Conservation (phyloP, 2,329 filamentous ascomycete genomes). For the Xylariomycetidae sp. region DNA sequence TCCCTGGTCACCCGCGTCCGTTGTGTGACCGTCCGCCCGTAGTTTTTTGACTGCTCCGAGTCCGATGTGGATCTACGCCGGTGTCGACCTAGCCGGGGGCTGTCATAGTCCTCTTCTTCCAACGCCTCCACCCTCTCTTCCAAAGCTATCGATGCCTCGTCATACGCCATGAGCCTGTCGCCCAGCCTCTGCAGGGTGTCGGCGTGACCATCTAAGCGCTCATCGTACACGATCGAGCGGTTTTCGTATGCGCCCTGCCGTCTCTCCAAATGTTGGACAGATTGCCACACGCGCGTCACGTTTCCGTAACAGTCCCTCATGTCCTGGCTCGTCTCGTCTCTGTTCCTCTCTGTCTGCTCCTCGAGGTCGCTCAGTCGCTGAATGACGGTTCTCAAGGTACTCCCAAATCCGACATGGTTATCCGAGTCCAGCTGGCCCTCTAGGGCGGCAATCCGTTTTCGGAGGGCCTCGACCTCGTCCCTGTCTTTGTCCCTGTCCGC, state of each 20-base stretch:
- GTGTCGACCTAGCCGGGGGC: slow-evolving; percentile 20
- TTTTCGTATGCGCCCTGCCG: slow-evolving; percentile 33
- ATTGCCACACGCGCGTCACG: slow-evolving; percentile 49
- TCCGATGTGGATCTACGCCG: slow-evolving; percentile 22
- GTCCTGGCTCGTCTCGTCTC: slow-evolving; percentile 46
- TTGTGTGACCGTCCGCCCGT: slow-evolving; percentile 8
- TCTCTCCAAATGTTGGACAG: slow-evolving; percentile 41
- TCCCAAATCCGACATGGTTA: slow-evolving; percentile 32
- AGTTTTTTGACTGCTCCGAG: slow-evolving; percentile 19
- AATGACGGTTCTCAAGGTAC: slow-evolving; percentile 28
- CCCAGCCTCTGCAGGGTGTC: slow-evolving; percentile 40
- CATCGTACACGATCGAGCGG: slow-evolving; percentile 34
- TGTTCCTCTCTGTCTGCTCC: slow-evolving; percentile 49
- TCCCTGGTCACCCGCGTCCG: slow-evolving; percentile 2
- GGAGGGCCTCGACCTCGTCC: slow-evolving; percentile 45
- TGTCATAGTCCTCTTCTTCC: slow-evolving; percentile 31
- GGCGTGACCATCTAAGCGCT: slow-evolving; percentile 36
- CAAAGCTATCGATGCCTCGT: slow-evolving; percentile 45
- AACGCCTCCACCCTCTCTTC: slow-evolving; percentile 52
- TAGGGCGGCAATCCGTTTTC: slow-evolving; percentile 38
- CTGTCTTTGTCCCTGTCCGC: slow-evolving; percentile 38
- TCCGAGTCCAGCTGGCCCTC: slow-evolving; percentile 38
- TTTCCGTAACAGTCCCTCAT: slow-evolving; percentile 52
- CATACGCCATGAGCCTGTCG: slow-evolving; percentile 44
- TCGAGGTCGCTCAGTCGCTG: slow-evolving; percentile 47